These are phyloP conservation scores for Tieghemiomyces parasiticus DNA, from an alignment of 192 early-diverging fungal genomes.

Conservation along the genomic window DNA sequence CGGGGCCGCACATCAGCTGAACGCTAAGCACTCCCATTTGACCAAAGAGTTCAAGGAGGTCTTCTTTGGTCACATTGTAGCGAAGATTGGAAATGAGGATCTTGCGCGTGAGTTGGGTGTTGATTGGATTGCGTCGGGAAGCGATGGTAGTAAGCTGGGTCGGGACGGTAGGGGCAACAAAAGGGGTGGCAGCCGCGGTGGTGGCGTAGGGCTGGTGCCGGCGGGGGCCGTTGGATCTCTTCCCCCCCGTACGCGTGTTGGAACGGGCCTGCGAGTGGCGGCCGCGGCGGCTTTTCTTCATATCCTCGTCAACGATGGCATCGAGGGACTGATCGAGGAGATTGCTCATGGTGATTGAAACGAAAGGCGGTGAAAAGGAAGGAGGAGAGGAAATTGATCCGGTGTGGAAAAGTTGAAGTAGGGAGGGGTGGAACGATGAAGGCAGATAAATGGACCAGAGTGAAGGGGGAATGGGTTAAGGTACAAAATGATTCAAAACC, in stretches of 20 bases:
- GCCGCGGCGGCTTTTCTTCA: neutral
- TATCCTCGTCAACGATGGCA: neutral
- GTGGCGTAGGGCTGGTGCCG: neutral
- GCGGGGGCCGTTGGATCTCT: no score
- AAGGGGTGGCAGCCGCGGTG: neutral
- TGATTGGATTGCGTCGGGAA: no score
- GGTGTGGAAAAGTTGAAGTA: no score
- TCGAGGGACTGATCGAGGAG: neutral
- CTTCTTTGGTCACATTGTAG: neutral
- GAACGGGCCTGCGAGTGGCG: no score
- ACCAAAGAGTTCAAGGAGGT: neutral
- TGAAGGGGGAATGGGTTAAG: no score
- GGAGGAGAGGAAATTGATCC: neutral
- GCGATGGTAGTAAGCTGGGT: slow-evolving; percentile 9
- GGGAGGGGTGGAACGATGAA: no score
- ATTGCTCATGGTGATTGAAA: neutral
- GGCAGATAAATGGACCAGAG: no score
- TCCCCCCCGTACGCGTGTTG: neutral
- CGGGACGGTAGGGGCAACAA: neutral
- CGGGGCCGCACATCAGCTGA: neutral
- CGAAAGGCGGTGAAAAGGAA: no score
- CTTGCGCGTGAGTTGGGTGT: no score
- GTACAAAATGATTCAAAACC: no score
- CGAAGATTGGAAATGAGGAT: slow-evolving; percentile 1
- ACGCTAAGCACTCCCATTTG: neutral